Percentiles rank a stretch among this genome's conserved stretches.
Conservation (phyloP, 148 eudicot species). For the Rheum nobile region DNA sequence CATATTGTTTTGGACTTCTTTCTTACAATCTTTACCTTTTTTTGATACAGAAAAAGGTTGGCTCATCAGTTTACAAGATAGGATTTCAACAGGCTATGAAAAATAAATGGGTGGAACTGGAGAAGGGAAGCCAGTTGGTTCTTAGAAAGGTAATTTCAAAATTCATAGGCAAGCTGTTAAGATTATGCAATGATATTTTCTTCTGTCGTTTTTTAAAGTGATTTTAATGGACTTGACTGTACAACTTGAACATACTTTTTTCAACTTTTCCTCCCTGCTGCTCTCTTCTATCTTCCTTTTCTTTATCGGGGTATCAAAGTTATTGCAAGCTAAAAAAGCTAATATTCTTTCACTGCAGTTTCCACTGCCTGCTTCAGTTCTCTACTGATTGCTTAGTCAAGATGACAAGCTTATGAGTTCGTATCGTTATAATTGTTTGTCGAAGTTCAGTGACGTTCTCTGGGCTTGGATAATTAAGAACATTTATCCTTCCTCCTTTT, state of each 20-base stretch:
- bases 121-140: conserved; percentile 31
- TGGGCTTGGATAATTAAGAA: too few relatives aligned
- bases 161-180: background rate
- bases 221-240: background rate
- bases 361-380: background rate
- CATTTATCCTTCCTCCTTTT: too few relatives aligned
- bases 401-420: background rate
- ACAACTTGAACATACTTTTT: background rate
- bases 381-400: background rate
- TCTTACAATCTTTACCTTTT: background rate
- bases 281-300: background rate
- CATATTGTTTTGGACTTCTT: background rate
- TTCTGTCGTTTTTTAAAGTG: background rate
- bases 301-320: background rate
- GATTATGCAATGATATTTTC: background rate
- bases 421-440: background rate
- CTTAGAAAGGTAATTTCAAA: conserved; percentile 41
- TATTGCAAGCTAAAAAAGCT: background rate
- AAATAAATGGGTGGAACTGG: conserved; percentile 79
- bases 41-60: conserved; percentile 58
- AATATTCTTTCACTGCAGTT: background rate
- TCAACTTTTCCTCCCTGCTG: background rate
- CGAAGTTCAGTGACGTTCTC: background rate
- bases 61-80: conserved; percentile 42
- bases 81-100: conserved; percentile 60